Evolutionary conservation across 257 asterid genomes (phyloP).

Genomic region (Ocimum tenuiflorum): DNA sequence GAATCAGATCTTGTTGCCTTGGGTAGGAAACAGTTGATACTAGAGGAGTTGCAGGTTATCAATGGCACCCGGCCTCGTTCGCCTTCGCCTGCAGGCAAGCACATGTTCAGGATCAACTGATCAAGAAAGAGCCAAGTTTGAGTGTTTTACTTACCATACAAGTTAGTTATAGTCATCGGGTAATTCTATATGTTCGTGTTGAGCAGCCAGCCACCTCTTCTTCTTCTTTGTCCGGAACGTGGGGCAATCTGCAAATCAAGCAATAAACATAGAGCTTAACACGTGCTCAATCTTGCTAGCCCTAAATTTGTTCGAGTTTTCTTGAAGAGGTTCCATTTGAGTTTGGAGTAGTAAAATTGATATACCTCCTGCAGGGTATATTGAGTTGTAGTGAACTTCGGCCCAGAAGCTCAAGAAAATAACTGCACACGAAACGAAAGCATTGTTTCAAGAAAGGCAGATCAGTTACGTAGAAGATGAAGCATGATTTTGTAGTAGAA

Average conservation of each 20-base stretch:
- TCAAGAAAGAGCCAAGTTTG: too few species aligned
- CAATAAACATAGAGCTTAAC: not conserved
- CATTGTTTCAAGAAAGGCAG: too few species aligned
- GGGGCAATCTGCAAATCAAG: slow-evolving; percentile 44
- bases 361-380: slow-evolving; percentile 91
- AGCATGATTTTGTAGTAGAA: too few species aligned
- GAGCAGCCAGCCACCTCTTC: slow-evolving; percentile 51
- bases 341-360: too few species aligned
- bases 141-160: not conserved
- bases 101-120: too few species aligned
- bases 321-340: too few species aligned
- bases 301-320: too few species aligned
- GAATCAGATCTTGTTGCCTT: slow-evolving; percentile 23
- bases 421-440: slow-evolving; percentile 39
- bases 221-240: slow-evolving; percentile 46
- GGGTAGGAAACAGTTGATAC: not conserved
- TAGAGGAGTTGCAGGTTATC: slow-evolving; percentile 18
- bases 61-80: slow-evolving; percentile 12
- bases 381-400: slow-evolving; percentile 95
- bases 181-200: slow-evolving; percentile 48
- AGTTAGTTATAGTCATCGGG: slow-evolving; percentile 44
- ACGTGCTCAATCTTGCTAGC: too few species aligned
- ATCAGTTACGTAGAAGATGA: too few species aligned
- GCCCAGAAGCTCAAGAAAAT: slow-evolving; percentile 97
- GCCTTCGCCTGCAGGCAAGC: slow-evolving; percentile 15